Evolutionary conservation across 2,329 filamentous ascomycete genomes (phyloP), one percentile per base, ranked within the genome.

Genomic region (Aspergillus uvarum): DNA sequence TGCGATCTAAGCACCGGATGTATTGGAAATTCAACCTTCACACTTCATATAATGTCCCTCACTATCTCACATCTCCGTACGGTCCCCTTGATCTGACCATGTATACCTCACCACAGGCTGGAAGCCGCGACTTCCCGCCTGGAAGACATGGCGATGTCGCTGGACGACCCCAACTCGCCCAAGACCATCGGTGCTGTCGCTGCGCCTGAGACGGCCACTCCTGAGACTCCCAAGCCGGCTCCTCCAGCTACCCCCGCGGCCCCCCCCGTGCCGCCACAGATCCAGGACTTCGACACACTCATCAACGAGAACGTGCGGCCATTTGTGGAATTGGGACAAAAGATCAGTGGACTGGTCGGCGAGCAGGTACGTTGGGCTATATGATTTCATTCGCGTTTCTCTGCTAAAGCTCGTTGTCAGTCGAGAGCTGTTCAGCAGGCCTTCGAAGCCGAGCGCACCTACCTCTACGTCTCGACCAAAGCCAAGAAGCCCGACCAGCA

Each of bases 91-190:
- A 44, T 42, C 70, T 78, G 70, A 77, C 73, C 63, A 67, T 75
- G 71, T 86, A 76, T 87, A 78, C 60, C 73, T 61, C 56, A 67
- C 77, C 65, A 73, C 81, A 99, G 95, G 80, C 90, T 99, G 69
- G 95, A 99, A 84, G 95, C 95, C 76, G 95, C 95, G 44, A 99
- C 95, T 55, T 95, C 92, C 65, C 89, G 95, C 60, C 87, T 99
- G 59, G 95, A 99, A 81, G 95, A 99, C 76, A 96, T 99, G 72
- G 94, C 95, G 50, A 87, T 90, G 66, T 89, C 91, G 16, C 86
- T 80, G 50, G 77, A 79, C 62, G 76, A 75, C 84, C 58, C 83
- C 79, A 71, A 81, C 58, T 71, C 75, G 49, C 71, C 77, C 5
- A 74, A 76, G 75, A 63, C 76, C 70, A 47, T 70, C 24, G 63